Conservation (phyloP, 140 eudicot species). For the Senecio squalidus region DNA sequence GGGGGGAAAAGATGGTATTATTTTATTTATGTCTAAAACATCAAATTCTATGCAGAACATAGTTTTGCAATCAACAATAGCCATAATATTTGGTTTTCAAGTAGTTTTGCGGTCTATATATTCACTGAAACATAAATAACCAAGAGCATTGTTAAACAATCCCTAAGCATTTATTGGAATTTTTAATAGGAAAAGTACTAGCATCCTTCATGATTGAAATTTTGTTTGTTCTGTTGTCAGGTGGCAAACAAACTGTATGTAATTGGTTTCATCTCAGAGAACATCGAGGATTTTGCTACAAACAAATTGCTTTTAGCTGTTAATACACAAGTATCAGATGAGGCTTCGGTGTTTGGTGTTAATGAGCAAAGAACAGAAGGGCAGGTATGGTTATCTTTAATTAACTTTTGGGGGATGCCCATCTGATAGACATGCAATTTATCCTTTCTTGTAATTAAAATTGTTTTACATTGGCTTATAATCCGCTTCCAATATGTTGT, state of each 20-base stretch:
- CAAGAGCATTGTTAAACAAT: background rate
- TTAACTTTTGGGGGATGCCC: background rate
- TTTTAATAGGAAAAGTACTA: background rate
- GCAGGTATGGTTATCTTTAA: conserved; percentile 38
- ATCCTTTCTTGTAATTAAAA: background rate
- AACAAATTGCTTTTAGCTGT: conserved; percentile 72
- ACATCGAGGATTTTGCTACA: conserved; percentile 74
- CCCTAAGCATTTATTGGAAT: background rate
- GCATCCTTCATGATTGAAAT: conserved; percentile 4
- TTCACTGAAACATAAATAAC: background rate
- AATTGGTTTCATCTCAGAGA: conserved; percentile 51
- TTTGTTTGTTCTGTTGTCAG: conserved; percentile 40
- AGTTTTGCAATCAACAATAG: background rate
- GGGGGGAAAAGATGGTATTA: background rate
- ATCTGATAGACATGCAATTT: background rate
- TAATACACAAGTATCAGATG: conserved; percentile 36
- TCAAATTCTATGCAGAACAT: background rate
- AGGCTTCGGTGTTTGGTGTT: conserved; percentile 29
- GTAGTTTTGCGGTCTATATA: background rate
- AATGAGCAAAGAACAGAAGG: conserved; percentile 54
- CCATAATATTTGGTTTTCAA: conserved; percentile 3
- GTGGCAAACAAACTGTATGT: conserved; percentile 87
- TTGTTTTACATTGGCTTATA: background rate
- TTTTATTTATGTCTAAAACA: background rate
- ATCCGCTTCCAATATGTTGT: background rate